Base-by-base conservation (phyloP, 1,284 basidiomycete species). In the Cystobasidiaceae sp. region DNA sequence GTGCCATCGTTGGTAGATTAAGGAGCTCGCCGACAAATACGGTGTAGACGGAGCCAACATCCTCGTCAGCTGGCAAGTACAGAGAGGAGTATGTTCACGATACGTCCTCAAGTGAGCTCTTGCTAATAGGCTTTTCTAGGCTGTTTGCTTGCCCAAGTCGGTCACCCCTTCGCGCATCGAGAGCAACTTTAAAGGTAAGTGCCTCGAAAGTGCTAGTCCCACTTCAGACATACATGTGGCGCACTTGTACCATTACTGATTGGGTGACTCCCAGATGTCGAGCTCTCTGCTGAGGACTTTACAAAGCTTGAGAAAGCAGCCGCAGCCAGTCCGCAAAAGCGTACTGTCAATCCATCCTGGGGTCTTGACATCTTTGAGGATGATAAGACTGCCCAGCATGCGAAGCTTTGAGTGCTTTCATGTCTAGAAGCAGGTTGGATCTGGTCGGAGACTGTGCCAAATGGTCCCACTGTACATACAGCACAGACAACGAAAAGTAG, bases 161-260 rank as follows among this genome's bases (percentile, higher is more conserved):
- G 87, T 90, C 51, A 92, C 84, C 0, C 83, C 84, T 34, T 75
- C 80, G 39, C 85, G 91, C 57, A 89, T 93, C 75, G 79, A 80
- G 39, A 78, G 83, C 15, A 93, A 93, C 78, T 76, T 76, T 86
- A 78, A 78, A 85, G 75, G 82, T 88, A 71, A 25, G 55, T 57
- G 23, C 9, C 30, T 13, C 5, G 2, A 19, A 32, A 5, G n/a
- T 13, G 34, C 11, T 50, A 34, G 33, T 23, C 23, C 15, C n/a
- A n/a, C n/a, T n/a, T n/a, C n/a, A n/a, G n/a, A n/a, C n/a, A n/a
- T n/a, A n/a, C n/a, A n/a, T n/a, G n/a, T n/a, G n/a, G n/a, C n/a
- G n/a, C n/a, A n/a, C n/a, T n/a, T n/a, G n/a, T n/a, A n/a, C n/a
- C n/a, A n/a, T n/a, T n/a, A n/a, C n/a, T n/a, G n/a, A n/a, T n/a